Conservation (phyloP, 2,329 filamentous ascomycete genomes). For the Exophiala phaeomuriformis region DNA sequence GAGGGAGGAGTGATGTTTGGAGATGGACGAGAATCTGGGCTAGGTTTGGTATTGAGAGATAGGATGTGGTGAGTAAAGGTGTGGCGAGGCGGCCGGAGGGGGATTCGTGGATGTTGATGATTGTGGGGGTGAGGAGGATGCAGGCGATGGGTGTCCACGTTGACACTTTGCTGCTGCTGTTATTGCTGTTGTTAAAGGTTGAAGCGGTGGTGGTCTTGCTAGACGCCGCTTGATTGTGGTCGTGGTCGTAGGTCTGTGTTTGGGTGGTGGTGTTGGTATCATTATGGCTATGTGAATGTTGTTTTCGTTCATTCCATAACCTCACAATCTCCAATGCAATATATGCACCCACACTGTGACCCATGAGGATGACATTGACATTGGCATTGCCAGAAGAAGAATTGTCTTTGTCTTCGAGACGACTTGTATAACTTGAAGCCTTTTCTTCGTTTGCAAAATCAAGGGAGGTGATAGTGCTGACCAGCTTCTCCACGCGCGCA, state of each 20-base stretch:
- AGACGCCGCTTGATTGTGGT: no score
- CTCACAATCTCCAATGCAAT: slow-evolving; percentile 62
- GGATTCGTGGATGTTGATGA: slow-evolving; percentile 62
- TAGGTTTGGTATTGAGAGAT: slow-evolving; percentile 36
- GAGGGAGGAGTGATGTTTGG: slow-evolving; percentile 40
- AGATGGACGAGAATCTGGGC: slow-evolving; percentile 38
- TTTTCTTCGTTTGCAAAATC: no score
- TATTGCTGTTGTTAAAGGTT: neutral
- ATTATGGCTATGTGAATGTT: no score
- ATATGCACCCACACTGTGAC: slow-evolving; percentile 68
- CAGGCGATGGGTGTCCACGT: slow-evolving; percentile 39
- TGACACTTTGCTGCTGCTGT: neutral
- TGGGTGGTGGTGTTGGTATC: no score
- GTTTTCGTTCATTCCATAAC: slow-evolving; percentile 41
- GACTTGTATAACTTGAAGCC: no score
- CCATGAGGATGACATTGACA: slow-evolving; percentile 55
- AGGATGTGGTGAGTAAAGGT: slow-evolving; percentile 51
- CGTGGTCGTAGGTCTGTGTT: neutral
- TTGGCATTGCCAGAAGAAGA: no score
- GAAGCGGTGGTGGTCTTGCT: neutral
- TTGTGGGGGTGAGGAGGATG: slow-evolving; percentile 65
- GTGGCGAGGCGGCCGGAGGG: slow-evolving; percentile 55
- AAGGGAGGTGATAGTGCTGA: slow-evolving; percentile 17
- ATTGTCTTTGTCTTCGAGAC: no score
- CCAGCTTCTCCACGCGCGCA: slow-evolving; percentile 36